These are phyloP conservation scores for Camellia oleifera DNA, from an alignment of 179 eudicot genomes.

Conservation along the genomic window DNA sequence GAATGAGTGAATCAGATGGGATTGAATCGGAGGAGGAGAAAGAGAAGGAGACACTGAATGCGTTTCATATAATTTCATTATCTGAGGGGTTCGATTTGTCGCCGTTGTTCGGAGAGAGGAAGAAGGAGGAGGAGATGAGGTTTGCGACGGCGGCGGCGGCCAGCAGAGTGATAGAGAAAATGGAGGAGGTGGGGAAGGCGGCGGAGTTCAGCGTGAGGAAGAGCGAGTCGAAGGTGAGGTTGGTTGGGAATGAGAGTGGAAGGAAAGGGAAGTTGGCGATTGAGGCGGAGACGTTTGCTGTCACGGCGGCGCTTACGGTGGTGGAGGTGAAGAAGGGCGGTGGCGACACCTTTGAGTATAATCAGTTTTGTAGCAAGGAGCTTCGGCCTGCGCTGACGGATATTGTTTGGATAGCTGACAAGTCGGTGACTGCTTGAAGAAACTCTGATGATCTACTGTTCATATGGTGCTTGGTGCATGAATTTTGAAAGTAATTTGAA, in stretches of 20 bases:
- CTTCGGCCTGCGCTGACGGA: not conserved
- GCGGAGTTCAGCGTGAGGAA: conserved; percentile 9
- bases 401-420: not conserved
- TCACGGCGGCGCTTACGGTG: conserved; percentile 14
- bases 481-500: too few species aligned
- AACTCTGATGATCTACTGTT: not conserved
- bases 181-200: conserved; percentile 15
- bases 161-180: not conserved
- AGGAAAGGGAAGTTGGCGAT: conserved; percentile 18
- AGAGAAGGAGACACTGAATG: conserved; percentile 6
- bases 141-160: conserved; percentile 3
- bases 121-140: not conserved
- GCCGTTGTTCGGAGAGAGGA: conserved; percentile 7
- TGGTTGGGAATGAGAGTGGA: conserved; percentile 5
- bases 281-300: conserved; percentile 16
- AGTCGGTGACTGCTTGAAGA: not conserved
- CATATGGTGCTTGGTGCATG: too few species aligned
- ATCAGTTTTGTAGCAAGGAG: conserved; percentile 12
- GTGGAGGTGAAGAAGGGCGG: conserved; percentile 13
- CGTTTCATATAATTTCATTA: conserved; percentile 21
- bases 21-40: not conserved
- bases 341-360: conserved; percentile 15
- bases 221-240: conserved; percentile 11
- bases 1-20: not conserved
- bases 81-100: conserved; percentile 25